Evolutionary conservation across 805 yeast species (phyloP).

Genomic region (Kregervanrija pseudodelftensis): DNA sequence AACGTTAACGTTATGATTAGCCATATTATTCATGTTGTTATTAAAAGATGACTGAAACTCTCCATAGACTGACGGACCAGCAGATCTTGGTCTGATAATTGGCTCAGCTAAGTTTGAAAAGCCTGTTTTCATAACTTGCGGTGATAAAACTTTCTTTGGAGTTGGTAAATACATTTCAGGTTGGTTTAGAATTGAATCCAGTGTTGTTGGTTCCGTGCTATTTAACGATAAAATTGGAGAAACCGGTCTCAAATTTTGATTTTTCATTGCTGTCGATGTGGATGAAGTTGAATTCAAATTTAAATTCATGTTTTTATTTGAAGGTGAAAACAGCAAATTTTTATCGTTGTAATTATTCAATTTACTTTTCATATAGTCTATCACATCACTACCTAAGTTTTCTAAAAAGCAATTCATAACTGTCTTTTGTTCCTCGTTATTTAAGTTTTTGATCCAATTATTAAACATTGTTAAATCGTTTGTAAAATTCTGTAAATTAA

Average conservation of each 20-base stretch:
- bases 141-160: constrained; percentile 8
- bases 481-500: constrained; percentile 27
- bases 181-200: constrained; percentile 33
- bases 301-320: not conserved
- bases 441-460: constrained; percentile 40
- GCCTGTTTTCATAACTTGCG: constrained; percentile 5
- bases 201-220: constrained; percentile 27
- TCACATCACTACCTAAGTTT: constrained; percentile 37
- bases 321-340: no score
- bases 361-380: constrained; percentile 37
- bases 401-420: constrained; percentile 42
- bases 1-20: not conserved
- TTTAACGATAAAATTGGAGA: constrained; percentile 26
- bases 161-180: constrained; percentile 6
- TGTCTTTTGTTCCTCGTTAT: constrained; percentile 38
- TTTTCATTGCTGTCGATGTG: no score
- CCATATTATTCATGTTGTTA: constrained; percentile 1
- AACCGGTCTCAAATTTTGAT: constrained; percentile 22
- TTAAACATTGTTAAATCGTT: constrained; percentile 40
- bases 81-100: constrained; percentile 36
- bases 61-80: constrained; percentile 29
- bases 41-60: not conserved
- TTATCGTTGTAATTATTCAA: no score
- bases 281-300: constrained; percentile 12
- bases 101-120: constrained; percentile 10